Base-by-base conservation (phyloP, 805 yeast genomes). In the Kazachstania viticola region DNA sequence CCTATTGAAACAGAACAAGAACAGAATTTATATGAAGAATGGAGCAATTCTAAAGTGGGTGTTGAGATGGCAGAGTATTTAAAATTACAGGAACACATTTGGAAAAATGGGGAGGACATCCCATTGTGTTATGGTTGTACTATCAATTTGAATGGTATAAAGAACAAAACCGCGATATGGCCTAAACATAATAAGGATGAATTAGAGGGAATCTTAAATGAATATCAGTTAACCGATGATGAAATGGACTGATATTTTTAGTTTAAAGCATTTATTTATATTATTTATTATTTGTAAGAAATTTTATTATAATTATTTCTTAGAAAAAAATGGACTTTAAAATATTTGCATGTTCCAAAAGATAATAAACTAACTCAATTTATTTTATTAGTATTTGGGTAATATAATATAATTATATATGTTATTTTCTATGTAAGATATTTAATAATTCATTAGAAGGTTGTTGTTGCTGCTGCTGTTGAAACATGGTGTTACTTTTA, bases 41-140 rank as follows among this genome's bases (percentile, higher is more conserved):
- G 68, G 67, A 26, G 34, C 24, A 44, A 34, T 4, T 42, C 57
- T 3, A 39, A 44, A n/a, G 36, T 44, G 19, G 47, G 50, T 21
- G 35, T 36, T 17, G 50, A 42, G 18, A 24, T 30, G 6, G 32
- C 37, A 3, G 45, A 44, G 27, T 36, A 41, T 30, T 27, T 34
- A 22, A 36, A 36, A 29, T 40, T 42, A 29, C 54, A 51, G 29
- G 32, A 49, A 9, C 37, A 40, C 1, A 40, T 43, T 4, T 40
- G 37, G 23, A 36, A 31, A 11, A 13, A 37, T 29, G 37, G 56
- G 31, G 18, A 38, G 49, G n/a, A 49, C 7, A 18, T 34, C 2
- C 34, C 58, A n/a, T 44, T 79, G 7, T 82, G 94, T 49, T 82
- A 79, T 45, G 94, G 91, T 3, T 82, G 94, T 49, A 64, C 73